Base-by-base conservation (phyloP, 2,329 filamentous ascomycete species). In the Chrysoporthe cubensis region DNA sequence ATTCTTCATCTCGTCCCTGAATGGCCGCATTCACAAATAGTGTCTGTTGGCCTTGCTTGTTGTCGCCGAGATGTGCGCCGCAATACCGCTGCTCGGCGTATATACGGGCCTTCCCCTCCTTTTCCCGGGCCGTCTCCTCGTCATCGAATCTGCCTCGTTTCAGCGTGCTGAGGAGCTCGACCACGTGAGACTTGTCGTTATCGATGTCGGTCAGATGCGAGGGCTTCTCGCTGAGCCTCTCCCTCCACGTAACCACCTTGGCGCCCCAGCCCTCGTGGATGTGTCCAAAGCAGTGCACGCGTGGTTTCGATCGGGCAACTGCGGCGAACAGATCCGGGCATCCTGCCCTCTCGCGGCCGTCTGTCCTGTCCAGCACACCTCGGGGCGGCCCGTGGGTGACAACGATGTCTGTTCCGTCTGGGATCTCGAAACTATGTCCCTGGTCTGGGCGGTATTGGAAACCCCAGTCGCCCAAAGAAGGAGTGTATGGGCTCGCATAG, bases 251-350 rank as follows among this genome's bases (percentile, higher is more conserved):
- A 0, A 87, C 81, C 2, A 86, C 68, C 64, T 82, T 84, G 0
- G 80, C 83, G 2, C 88, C 88, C 85, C 87, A 90, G 0, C 79
- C 82, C 71, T 87, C 84, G 72, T 88, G 86, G n/a, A 88, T 83
- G 69, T 88, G 86, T 0, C 86, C 86, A 67, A 87, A 88, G 73
- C 85, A 87, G 73, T 87, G 84, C 4, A 88, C 70, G 7, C 74
- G 73, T 1, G 86, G 85, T 40, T 76, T 77, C 1, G 81, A 78
- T 0, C 73, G 72, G 1, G 79, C 77, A 0, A 88, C 72, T 0
- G 85, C 83, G 0, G 73, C 74, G 64, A 86, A 81, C 2, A 88
- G 79, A 18, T 79, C 69, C 0, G 71, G 71, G 67, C 83, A 83
- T 26, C 86, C 84, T 21, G 77, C 78, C 16, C 75, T 73, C 34